Base-by-base conservation (phyloP, 768 basidiomycete species). In the Termitomyces sp. region DNA sequence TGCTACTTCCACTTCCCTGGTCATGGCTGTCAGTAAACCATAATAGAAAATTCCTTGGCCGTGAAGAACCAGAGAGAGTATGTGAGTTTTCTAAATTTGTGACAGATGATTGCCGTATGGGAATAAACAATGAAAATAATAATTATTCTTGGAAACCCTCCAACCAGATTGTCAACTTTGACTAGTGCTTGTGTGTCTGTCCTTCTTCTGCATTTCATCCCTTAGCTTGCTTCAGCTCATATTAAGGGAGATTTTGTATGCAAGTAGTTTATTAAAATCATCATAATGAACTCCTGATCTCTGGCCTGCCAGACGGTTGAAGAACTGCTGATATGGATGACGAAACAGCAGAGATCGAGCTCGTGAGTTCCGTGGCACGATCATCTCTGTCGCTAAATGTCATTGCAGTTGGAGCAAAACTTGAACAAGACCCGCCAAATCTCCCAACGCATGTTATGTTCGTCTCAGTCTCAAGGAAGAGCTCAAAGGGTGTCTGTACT, bases 401-500 rank as follows among this genome's bases (percentile, higher is more conserved):
- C 19, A 5, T n/a, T 19, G 41, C 45, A 90, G 90, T 78, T 93
- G 10, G 89, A 93, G 71, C 91, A 93, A 69, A 92, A 93, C 65
- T 74, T 93, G 42, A 84, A 88, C 68, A 93, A 92, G 71, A 93
- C 90, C 0, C 81, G 81, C 21, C 89, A 89, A 64, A 87, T 90
- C 57, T 92, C 90, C 1, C 87, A 88, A 63, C 77, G 88, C 49
- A 93, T 93, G 90, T 91, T 82, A 57, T 82, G 90, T 93, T 72
- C 53, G 87, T 66, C 41, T 37, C 28, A 2, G 87, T 66, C 41
- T 37, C 28, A 2, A 9, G 49, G 51, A 42, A 45, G 22, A 40
- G 37, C 34, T 42, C 28, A 24, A 11, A 22, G 14, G 45, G 43
- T 47, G 38, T 58, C 40, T 21, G 48, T 63, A 58, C 72, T 74